Conservation (phyloP, 805 yeast genomes). For the Candida xyloterini region DNA sequence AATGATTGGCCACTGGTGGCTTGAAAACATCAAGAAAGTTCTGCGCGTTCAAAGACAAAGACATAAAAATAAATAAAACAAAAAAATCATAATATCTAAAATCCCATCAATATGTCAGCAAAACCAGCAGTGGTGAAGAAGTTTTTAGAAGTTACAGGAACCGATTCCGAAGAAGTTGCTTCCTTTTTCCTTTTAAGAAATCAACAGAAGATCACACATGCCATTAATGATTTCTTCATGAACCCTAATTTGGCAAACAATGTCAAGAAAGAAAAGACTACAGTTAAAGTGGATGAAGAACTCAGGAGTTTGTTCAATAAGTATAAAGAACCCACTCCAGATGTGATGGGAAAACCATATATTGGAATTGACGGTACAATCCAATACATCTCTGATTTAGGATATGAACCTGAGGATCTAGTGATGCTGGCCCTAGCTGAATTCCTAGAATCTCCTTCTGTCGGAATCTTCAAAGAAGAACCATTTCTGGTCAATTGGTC, state of each 20-base stretch:
- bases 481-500: conserved; percentile 62
- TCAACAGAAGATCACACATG: conserved; percentile 18
- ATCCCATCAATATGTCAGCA: conserved; percentile 10
- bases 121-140: conserved; percentile 25
- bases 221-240: conserved; percentile 26
- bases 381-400: conserved; percentile 60
- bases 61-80: conserved; percentile 2
- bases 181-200: conserved; percentile 33
- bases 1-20: conserved; percentile 7
- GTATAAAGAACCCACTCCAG: conserved; percentile 27
- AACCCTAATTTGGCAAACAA: conserved; percentile 18
- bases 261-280: conserved; percentile 5
- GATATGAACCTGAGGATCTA: conserved; percentile 70
- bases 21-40: conserved; percentile 15
- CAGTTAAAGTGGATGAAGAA: conserved; percentile 6
- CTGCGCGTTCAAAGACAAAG: conserved; percentile 12
- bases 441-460: conserved; percentile 60
- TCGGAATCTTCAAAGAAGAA: conserved; percentile 55
- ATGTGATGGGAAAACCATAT: conserved; percentile 26
- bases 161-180: conserved; percentile 35
- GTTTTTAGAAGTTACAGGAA: conserved; percentile 42
- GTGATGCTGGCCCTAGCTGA: conserved; percentile 68
- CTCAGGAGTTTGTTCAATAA: conserved; percentile 34
- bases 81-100: background rate
- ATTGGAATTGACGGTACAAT: conserved; percentile 83